Base-by-base conservation (phyloP, 305 asterid genomes). In the Ilex paraguariensis region DNA sequence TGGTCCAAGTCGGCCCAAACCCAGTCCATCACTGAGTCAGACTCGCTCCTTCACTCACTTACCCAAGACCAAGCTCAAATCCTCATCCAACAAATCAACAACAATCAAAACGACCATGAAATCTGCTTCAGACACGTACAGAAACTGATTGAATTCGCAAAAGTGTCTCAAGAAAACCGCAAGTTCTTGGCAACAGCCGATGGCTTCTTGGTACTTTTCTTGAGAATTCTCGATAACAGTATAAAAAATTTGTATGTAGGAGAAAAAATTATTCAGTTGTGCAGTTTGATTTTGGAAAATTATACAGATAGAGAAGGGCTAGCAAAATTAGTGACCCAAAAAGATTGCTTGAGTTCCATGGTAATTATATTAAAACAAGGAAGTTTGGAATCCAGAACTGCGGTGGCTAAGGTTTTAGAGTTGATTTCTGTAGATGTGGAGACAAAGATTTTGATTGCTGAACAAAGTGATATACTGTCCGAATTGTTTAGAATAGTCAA, bases 1-100 rank as follows among this genome's bases (percentile, higher is more conserved):
- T 89, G 95, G 97, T 73, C 84, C 17, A 79, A 80, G 58, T 72
- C 88, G 70, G 69, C 62, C 40, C 66, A 49, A n/a, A 53, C 76
- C 68, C 75, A 63, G 15, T 17, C 67, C 3, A 28, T 21, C 46
- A 14, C 69, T 0, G 72, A 61, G 53, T 39, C 62, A 5, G 9
- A 36, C 42, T 36, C 42, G 1, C 42, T 4, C 4, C 42, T 36
- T 60, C 31, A 60, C 66, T 61, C 79, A 13, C 74, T 79, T 56
- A 40, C 70, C 33, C 46, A 31, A 32, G 65, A 67, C 33, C 70
- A 68, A 54, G 72, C 64, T 57, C 48, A 56, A 13, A 49, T 71
- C 13, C 69, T 84, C 77, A 45, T 81, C 62, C 63, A 31, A 54
- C 86, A 59, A 39, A 80, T 84, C 51, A 74, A 61, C 7, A 55